These are phyloP conservation scores for Paracorniculantispora psalliotae DNA, from an alignment of 2,329 filamentous ascomycete species.

Conservation along the genomic window DNA sequence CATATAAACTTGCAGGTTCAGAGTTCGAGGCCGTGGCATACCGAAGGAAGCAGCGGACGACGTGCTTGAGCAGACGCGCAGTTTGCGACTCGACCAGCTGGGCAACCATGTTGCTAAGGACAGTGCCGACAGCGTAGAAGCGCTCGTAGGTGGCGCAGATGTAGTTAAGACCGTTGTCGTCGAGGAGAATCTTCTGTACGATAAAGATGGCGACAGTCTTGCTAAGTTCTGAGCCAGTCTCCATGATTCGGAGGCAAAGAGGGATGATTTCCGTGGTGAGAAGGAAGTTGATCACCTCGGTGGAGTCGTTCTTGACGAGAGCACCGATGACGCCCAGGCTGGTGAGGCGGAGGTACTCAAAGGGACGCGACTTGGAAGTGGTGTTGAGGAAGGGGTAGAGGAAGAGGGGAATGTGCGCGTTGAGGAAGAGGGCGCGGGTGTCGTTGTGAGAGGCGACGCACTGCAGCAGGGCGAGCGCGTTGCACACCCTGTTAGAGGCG, in stretches of 20 bases:
- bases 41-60: conserved; percentile 94
- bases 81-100: conserved; percentile 98
- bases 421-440: conserved; percentile 87
- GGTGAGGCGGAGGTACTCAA: conserved; percentile 93
- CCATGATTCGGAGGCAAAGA: conserved; percentile 96
- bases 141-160: conserved; percentile 98
- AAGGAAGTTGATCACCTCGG: conserved; percentile 97
- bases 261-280: conserved; percentile 98
- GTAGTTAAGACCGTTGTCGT: conserved; percentile 94
- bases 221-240: conserved; percentile 95
- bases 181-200: conserved; percentile 95
- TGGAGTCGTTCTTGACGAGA: conserved; percentile 96
- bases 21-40: conserved; percentile 38
- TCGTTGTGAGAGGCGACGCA: conserved; percentile 98
- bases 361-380: conserved; percentile 94
- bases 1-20: neutral
- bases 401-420: conserved; percentile 94
- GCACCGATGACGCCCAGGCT: conserved; percentile 95
- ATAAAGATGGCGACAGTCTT: conserved; percentile 99
- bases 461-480: conserved; percentile 89
- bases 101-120: conserved; percentile 97
- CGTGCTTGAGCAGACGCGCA: conserved; percentile 90
- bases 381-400: conserved; percentile 98
- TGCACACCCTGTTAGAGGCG: conserved; percentile 96
- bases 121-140: conserved; percentile 96